Conservation (phyloP, 1,284 basidiomycete genomes). For the Microbotryum lychnidis-dioicae region DNA sequence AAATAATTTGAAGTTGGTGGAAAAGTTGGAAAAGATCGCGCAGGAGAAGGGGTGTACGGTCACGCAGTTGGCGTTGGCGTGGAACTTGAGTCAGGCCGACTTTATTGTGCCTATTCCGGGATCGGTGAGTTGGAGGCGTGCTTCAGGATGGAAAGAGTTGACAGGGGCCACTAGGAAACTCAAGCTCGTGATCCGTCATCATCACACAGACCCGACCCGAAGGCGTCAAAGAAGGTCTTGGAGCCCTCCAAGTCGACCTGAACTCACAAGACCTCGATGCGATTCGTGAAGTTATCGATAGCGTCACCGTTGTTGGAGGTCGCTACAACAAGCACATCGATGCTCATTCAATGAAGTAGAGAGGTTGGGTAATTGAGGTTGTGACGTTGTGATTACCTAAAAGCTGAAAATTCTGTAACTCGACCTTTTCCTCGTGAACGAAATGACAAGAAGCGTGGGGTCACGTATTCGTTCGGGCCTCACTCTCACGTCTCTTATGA, state of each 20-base stretch:
- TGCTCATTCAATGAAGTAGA: too few relatives aligned
- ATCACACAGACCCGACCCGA: slow-evolving; percentile 31
- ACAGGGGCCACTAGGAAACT: background rate
- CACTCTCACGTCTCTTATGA: too few relatives aligned
- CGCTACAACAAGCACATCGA: slow-evolving; percentile 28
- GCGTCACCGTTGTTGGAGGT: slow-evolving; percentile 24
- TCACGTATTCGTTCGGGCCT: too few relatives aligned
- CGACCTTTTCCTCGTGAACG: too few relatives aligned
- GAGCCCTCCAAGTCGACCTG: slow-evolving; percentile 33
- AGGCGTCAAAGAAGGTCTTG: slow-evolving; percentile 37
- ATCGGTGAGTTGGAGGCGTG: slow-evolving; percentile 23
- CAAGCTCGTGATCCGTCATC: background rate
- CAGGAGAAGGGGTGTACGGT: slow-evolving; percentile 47
- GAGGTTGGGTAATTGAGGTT: too few relatives aligned
- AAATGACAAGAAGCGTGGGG: too few relatives aligned
- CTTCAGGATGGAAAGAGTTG: background rate
- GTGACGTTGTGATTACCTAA: too few relatives aligned
- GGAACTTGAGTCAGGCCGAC: slow-evolving; percentile 52
- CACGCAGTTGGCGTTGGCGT: slow-evolving; percentile 54
- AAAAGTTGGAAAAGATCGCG: slow-evolving; percentile 47
- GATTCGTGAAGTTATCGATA: slow-evolving; percentile 27
- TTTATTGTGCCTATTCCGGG: slow-evolving; percentile 41
- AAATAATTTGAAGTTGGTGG: slow-evolving; percentile 51
- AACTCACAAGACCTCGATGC: slow-evolving; percentile 31
- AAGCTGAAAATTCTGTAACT: too few relatives aligned